Evolutionary conservation across 129 eudicot species (phyloP).

Genomic region (Flaveria sonorensis): DNA sequence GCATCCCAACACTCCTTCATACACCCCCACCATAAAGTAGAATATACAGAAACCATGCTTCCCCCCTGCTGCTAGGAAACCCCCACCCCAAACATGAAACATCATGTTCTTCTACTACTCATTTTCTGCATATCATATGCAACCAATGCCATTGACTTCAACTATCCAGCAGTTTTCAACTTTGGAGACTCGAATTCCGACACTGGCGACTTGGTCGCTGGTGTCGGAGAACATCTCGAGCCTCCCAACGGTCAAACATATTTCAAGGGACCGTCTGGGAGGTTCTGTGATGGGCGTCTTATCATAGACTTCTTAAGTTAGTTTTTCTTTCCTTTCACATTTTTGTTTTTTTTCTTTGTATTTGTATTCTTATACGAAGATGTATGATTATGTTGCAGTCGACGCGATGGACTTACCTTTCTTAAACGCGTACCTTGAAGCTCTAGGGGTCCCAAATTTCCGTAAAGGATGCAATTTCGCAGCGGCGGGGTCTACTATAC

Average conservation of each 20-base stretch:
- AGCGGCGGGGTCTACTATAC: conserved; percentile 75
- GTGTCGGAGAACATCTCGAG: conserved; percentile 45
- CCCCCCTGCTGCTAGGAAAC: neutral
- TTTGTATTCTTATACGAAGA: neutral
- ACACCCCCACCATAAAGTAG: conserved; percentile 21
- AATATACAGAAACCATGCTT: conserved; percentile 20
- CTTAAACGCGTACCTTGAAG: conserved; percentile 79
- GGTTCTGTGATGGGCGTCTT: conserved; percentile 87
- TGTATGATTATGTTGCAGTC: conserved; percentile 48
- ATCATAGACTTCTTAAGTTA: conserved; percentile 78
- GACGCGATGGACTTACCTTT: conserved; percentile 85
- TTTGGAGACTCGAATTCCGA: conserved; percentile 96
- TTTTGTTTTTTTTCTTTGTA: neutral
- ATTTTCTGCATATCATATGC: conserved; percentile 33
- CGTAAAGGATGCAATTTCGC: conserved; percentile 83
- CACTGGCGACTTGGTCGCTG: conserved; percentile 71
- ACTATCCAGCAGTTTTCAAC: conserved; percentile 88
- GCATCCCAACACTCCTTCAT: conserved; percentile 31
- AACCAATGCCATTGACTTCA: conserved; percentile 53
- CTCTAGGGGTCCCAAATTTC: conserved; percentile 67
- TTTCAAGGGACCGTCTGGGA: conserved; percentile 79
- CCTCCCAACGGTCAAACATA: conserved; percentile 71
- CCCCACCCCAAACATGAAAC: conserved; percentile 20
- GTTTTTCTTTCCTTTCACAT: neutral
- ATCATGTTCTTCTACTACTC: conserved; percentile 31